A percentile compares a stretch with the other conserved stretches of the same genome.
Evolutionary conservation across 805 yeast genomes (phyloP).

Genomic region (Suhomyces canberraensis): DNA sequence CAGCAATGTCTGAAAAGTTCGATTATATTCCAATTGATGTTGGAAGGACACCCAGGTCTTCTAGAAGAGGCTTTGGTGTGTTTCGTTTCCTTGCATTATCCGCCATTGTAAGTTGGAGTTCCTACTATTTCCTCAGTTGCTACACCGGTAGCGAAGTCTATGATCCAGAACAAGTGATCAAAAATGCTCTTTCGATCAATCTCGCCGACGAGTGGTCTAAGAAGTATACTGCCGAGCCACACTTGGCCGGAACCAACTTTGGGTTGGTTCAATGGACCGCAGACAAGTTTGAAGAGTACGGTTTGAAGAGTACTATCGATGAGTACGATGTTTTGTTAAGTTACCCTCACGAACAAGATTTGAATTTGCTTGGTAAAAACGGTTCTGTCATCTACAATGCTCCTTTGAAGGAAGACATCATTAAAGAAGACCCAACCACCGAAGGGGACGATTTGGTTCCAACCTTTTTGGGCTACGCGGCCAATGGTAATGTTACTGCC

Average conservation of each 20-base stretch:
- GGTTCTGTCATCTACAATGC: conserved; percentile 45
- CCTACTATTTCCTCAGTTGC: too few relatives aligned
- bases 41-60: too few relatives aligned
- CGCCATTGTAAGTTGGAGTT: too few relatives aligned
- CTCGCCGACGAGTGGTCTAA: conserved; percentile 43
- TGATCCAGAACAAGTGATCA: conserved; percentile 14
- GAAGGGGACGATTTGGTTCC: conserved; percentile 38
- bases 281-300: conserved; percentile 47
- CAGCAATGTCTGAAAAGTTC: background rate
- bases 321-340: conserved; percentile 57
- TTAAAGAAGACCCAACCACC: conserved; percentile 40
- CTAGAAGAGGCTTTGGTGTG: too few relatives aligned
- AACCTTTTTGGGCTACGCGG: conserved; percentile 63
- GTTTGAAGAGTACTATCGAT: conserved; percentile 44
- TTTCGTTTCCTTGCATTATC: too few relatives aligned
- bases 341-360: conserved; percentile 45
- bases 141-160: too few relatives aligned
- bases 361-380: conserved; percentile 30
- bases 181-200: conserved; percentile 32
- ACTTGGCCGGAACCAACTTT: conserved; percentile 46
- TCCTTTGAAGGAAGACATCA: conserved; percentile 47
- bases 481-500: conserved; percentile 57
- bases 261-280: conserved; percentile 48
- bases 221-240: conserved; percentile 40
- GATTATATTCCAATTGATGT: background rate